phyloP scores from a whole-genome alignment of 208 protist species.

The Leishmania aethiopica region DNA sequence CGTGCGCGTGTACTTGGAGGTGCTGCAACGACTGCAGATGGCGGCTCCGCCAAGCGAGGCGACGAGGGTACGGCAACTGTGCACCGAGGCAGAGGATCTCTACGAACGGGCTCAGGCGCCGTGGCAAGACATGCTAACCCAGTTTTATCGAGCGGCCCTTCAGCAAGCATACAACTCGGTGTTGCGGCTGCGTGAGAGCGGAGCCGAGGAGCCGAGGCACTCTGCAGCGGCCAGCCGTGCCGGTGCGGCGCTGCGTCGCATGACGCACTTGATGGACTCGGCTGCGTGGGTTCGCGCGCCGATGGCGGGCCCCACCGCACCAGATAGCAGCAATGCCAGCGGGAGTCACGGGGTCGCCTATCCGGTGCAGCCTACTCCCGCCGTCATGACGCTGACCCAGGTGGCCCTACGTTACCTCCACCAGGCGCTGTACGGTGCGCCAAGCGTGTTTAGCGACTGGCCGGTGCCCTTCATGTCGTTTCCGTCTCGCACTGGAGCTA shows the following conservation, averaged over 20 bases:
- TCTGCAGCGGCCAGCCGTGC: not conserved
- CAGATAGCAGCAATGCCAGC: not conserved
- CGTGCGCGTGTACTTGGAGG: constrained; percentile 22
- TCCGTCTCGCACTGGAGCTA: not conserved
- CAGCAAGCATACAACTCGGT: constrained; percentile 5
- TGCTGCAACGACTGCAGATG: constrained; percentile 9
- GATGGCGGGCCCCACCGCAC: not conserved
- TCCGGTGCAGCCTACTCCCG: constrained; percentile 22
- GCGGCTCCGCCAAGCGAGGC: not conserved
- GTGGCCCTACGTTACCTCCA: constrained; percentile 15
- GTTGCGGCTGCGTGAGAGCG: not conserved
- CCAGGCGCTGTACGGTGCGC: constrained; percentile 23
- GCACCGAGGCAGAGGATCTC: constrained; percentile 3
- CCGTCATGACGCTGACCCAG: constrained; percentile 9
- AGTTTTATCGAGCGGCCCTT: not conserved
- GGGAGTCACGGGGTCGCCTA: constrained; percentile 6
- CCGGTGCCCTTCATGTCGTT: not conserved
- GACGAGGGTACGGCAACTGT: not conserved
- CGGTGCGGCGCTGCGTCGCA: not conserved
- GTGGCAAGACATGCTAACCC: constrained; percentile 21
- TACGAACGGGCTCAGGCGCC: constrained; percentile 5
- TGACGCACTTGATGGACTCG: not conserved
- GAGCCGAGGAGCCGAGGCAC: not conserved
- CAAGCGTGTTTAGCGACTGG: constrained; percentile 2
- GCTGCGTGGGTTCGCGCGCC: constrained; percentile 11